A percentile compares a stretch with the other conserved stretches of the same genome.
These are phyloP conservation scores for Alloascoidea africana DNA, from an alignment of 805 yeast species.

Conservation along the genomic window DNA sequence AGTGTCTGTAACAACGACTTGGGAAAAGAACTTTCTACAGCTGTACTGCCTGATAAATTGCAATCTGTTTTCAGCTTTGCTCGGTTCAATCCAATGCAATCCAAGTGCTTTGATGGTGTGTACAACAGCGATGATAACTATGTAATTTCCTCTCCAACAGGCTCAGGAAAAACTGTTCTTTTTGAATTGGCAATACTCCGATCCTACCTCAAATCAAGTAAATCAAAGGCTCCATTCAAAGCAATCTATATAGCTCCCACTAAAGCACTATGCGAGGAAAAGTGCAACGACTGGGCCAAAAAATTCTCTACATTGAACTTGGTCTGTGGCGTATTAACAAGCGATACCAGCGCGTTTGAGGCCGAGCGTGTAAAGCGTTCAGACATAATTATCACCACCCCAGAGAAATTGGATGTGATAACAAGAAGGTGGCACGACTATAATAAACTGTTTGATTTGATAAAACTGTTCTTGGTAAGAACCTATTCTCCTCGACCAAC, in stretches of 20 bases:
- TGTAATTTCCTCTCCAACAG: slow-evolving; percentile 40
- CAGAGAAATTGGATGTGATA: slow-evolving; percentile 47
- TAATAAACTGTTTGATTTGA: slow-evolving; percentile 21
- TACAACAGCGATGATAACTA: slow-evolving; percentile 24
- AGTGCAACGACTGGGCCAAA: slow-evolving; percentile 27
- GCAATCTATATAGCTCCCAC: slow-evolving; percentile 44
- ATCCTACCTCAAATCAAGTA: slow-evolving; percentile 14
- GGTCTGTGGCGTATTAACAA: slow-evolving; percentile 34
- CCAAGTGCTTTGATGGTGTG: slow-evolving; percentile 23
- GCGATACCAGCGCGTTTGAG: slow-evolving; percentile 33
- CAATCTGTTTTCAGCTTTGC: slow-evolving; percentile 20
- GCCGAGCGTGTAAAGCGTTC: slow-evolving; percentile 30
- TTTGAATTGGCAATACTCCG: slow-evolving; percentile 36
- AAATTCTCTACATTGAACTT: slow-evolving; percentile 24
- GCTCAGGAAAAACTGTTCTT: slow-evolving; percentile 42
- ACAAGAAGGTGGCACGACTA: slow-evolving; percentile 36
- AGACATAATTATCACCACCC: slow-evolving; percentile 40
- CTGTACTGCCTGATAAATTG: slow-evolving; percentile 22
- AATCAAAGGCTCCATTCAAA: slow-evolving; percentile 15
- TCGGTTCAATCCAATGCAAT: slow-evolving; percentile 35
- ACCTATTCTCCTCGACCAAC: no score
- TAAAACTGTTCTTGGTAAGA: slow-evolving; percentile 26
- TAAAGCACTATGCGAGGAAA: slow-evolving; percentile 39
- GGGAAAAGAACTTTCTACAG: no score
- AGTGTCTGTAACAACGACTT: no score